Evolutionary conservation across 441 rosid species (phyloP).

Genomic region (Populus trichocarpa): DNA sequence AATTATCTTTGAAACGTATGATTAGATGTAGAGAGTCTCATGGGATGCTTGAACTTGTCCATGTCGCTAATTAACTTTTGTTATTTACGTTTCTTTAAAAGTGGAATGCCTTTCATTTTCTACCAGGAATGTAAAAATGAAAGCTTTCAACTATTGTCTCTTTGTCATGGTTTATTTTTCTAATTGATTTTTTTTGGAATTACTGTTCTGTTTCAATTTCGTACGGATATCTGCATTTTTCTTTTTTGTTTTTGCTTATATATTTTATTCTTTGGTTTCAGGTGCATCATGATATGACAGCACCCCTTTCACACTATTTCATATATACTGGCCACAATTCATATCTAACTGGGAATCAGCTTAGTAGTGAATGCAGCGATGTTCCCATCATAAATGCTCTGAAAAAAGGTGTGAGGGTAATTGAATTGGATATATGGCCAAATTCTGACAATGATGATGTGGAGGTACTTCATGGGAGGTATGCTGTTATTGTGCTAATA

Average conservation of each 20-base stretch:
- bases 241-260: not conserved
- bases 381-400: conserved; percentile 70
- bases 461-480: conserved; percentile 91
- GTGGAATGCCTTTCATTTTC: not conserved
- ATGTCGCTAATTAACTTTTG: not conserved
- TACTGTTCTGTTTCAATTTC: not conserved
- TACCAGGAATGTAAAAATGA: not conserved
- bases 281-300: conserved; percentile 81
- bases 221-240: not conserved
- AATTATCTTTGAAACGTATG: not conserved
- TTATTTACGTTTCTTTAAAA: not conserved
- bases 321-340: conserved; percentile 89
- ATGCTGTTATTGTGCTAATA: conserved; percentile 16
- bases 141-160: not conserved
- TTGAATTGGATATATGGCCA: conserved; percentile 94
- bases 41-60: not conserved
- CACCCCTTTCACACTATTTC: conserved; percentile 81
- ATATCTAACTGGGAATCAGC: conserved; percentile 87
- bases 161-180: not conserved
- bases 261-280: conserved; percentile 24
- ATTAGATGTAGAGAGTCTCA: not conserved
- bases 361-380: conserved; percentile 88
- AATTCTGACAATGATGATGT: conserved; percentile 65
- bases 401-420: conserved; percentile 78
- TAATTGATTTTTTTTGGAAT: not conserved